These are phyloP conservation scores for Furcasterigmium sp. DNA, from an alignment of 2,329 filamentous ascomycete species.

Conservation along the genomic window DNA sequence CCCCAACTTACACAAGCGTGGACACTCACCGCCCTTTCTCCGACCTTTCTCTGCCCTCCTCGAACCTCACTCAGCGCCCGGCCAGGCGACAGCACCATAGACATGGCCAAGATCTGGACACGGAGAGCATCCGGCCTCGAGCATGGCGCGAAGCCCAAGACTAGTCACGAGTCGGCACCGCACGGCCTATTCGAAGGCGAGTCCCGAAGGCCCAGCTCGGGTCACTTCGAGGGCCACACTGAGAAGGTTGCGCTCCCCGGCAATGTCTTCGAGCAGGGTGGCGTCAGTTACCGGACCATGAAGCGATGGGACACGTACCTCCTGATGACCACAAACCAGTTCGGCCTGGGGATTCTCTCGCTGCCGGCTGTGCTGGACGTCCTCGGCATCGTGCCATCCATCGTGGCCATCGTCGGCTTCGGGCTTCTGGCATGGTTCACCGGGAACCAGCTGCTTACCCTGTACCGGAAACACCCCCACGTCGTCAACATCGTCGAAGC, in stretches of 20 bases:
- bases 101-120: no score
- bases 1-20: no score
- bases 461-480: neutral
- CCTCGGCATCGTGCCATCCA: neutral
- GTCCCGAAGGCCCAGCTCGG: neutral
- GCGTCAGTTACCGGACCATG: slow-evolving; percentile 26
- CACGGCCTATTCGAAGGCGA: no score
- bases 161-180: no score
- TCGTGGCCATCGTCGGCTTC: neutral
- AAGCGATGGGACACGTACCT: slow-evolving; percentile 25
- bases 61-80: no score
- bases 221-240: neutral
- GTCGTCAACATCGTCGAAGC: neutral
- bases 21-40: no score
- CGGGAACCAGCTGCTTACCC: neutral
- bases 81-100: no score
- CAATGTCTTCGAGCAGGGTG: slow-evolving; percentile 19
- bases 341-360: neutral
- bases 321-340: slow-evolving; percentile 1
- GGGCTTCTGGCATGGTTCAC: neutral
- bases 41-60: no score
- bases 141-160: no score
- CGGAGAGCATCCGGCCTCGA: no score
- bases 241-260: slow-evolving; percentile 7
- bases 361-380: neutral